These are phyloP conservation scores for Peterozyma xylosa DNA, from an alignment of 805 yeast species.

Conservation along the genomic window DNA sequence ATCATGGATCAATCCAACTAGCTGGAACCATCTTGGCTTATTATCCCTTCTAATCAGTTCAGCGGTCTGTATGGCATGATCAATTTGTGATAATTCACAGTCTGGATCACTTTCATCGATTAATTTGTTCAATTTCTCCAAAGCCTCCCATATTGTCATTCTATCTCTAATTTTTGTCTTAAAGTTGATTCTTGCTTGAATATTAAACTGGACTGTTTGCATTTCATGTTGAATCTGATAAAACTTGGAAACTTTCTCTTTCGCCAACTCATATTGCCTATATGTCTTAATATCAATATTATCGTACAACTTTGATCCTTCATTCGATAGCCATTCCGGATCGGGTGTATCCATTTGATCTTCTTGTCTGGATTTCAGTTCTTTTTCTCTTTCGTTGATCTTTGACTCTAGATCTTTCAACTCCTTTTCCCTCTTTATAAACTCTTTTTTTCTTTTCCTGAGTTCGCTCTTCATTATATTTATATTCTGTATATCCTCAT, in stretches of 20 bases:
- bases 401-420: conserved; percentile 4
- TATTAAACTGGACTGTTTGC: conserved; percentile 66
- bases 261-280: conserved; percentile 62
- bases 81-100: conserved; percentile 66
- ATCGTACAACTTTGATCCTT: conserved; percentile 14
- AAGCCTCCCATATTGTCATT: conserved; percentile 69
- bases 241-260: conserved; percentile 58
- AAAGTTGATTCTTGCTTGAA: conserved; percentile 65
- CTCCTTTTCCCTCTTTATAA: conserved; percentile 9
- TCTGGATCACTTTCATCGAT: conserved; percentile 73
- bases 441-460: conserved; percentile 13
- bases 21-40: conserved; percentile 70
- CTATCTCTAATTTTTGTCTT: conserved; percentile 59
- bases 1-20: conserved; percentile 68
- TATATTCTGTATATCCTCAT: conserved; percentile 35
- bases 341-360: conserved; percentile 1
- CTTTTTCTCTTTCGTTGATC: conserved; percentile 3
- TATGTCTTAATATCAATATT: conserved; percentile 31
- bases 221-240: conserved; percentile 62
- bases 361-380: background rate
- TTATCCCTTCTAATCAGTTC: conserved; percentile 64
- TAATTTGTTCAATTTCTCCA: conserved; percentile 50
- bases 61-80: conserved; percentile 70
- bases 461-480: conserved; percentile 27
- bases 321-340: conserved; percentile 11